Conservation (phyloP, 2,329 filamentous ascomycete genomes). For the Coleophoma crateriformis region DNA sequence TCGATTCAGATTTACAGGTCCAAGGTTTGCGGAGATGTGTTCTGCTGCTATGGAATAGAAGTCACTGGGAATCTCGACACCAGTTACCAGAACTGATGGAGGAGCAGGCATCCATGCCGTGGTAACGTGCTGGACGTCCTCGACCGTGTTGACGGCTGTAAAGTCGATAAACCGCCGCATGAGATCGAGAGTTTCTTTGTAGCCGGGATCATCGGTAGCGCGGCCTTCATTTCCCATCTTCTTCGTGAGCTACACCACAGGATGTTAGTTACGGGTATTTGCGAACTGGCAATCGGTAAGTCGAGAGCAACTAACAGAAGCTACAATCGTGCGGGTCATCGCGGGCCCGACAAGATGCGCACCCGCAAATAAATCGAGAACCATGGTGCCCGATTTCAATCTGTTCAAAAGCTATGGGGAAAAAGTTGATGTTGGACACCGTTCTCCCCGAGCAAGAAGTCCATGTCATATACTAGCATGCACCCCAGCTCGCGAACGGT, state of each 20-base stretch:
- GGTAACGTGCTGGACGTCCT: slow-evolving; percentile 85
- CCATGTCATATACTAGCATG: too few relatives aligned
- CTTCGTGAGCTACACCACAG: neutral
- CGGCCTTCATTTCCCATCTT: neutral
- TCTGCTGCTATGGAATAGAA: neutral
- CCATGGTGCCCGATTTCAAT: too few relatives aligned
- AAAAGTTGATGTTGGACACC: too few relatives aligned
- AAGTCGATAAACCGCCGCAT: slow-evolving; percentile 77
- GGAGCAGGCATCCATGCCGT: slow-evolving; percentile 82
- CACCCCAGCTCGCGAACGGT: too few relatives aligned
- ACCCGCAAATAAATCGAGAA: too few relatives aligned
- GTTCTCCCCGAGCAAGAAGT: too few relatives aligned
- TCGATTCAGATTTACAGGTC: slow-evolving; percentile 61
- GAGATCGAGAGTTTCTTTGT: slow-evolving; percentile 81
- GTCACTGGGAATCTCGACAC: slow-evolving; percentile 54
- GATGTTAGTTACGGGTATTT: too few relatives aligned
- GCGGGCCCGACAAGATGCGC: too few relatives aligned
- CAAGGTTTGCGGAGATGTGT: slow-evolving; percentile 58
- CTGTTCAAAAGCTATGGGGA: too few relatives aligned
- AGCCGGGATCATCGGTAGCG: slow-evolving; percentile 30
- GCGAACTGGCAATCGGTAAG: too few relatives aligned
- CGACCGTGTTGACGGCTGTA: slow-evolving; percentile 78
- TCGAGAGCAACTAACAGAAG: too few relatives aligned
- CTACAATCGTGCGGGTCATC: too few relatives aligned
- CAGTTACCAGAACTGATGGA: slow-evolving; percentile 74